A percentile compares a stretch with the other conserved stretches of the same genome.
These are phyloP conservation scores for Endocarpon pusillum DNA, from an alignment of 495 filamentous ascomycete species.

Conservation along the genomic window DNA sequence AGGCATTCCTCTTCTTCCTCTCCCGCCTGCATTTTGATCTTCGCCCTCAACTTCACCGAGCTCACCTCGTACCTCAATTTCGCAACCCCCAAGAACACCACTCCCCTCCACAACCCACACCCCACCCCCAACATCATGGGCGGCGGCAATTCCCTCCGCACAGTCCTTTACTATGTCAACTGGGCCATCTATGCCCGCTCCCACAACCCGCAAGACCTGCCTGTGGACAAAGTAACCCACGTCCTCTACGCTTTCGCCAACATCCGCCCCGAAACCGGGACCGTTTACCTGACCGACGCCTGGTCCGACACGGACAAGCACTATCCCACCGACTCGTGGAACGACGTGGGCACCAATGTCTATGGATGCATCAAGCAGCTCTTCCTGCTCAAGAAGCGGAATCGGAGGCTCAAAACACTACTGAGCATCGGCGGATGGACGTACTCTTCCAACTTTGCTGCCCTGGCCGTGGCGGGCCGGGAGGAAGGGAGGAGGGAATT, in stretches of 20 bases:
- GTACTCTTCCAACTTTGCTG: conserved; percentile 72
- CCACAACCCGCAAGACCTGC: conserved; percentile 74
- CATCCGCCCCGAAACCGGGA: conserved; percentile 52
- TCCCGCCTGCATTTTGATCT: too few species aligned
- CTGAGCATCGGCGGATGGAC: conserved; percentile 96
- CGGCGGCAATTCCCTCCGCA: not conserved
- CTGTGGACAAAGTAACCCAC: conserved; percentile 77
- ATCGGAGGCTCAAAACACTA: conserved; percentile 79
- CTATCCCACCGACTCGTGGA: conserved; percentile 62
- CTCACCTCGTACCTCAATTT: too few species aligned
- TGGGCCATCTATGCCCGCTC: conserved; percentile 70
- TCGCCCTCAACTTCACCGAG: too few species aligned
- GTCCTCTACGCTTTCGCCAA: conserved; percentile 85
- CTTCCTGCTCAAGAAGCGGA: conserved; percentile 69
- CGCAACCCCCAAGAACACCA: too few species aligned
- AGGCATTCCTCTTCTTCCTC: too few species aligned
- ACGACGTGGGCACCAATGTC: conserved; percentile 53
- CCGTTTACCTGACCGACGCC: conserved; percentile 67
- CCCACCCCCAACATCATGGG: too few species aligned
- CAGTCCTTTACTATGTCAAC: conserved; percentile 2
- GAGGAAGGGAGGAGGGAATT: conserved; percentile 53
- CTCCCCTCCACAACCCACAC: too few species aligned
- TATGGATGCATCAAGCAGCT: conserved; percentile 92
- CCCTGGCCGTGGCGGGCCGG: conserved; percentile 42
- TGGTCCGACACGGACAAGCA: conserved; percentile 86